Evolutionary conservation across 257 asterid genomes (phyloP).

Genomic region (Jasminum sambac): DNA sequence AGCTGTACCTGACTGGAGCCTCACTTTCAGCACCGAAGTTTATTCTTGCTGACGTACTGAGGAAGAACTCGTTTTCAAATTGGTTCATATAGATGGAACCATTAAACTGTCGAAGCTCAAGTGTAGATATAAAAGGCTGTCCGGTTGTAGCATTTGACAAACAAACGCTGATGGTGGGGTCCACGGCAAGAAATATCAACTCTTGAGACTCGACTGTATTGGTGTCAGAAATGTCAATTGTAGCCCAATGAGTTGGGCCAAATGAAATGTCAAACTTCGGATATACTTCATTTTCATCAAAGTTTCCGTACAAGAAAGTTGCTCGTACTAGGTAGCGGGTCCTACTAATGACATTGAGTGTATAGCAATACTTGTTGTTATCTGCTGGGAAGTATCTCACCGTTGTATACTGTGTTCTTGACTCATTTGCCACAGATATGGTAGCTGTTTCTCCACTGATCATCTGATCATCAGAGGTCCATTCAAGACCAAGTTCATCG

Average conservation of each 20-base stretch:
- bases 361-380: constrained; percentile 81
- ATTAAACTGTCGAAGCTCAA: constrained; percentile 91
- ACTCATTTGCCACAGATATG: constrained; percentile 63
- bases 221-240: constrained; percentile 86
- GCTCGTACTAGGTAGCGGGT: constrained; percentile 89
- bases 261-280: constrained; percentile 92
- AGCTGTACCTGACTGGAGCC: constrained; percentile 69
- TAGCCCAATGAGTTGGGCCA: constrained; percentile 93
- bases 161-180: constrained; percentile 74
- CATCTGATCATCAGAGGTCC: constrained; percentile 72
- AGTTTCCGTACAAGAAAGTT: constrained; percentile 85
- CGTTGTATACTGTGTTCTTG: constrained; percentile 64
- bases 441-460: constrained; percentile 51
- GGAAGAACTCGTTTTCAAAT: constrained; percentile 72
- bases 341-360: constrained; percentile 64
- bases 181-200: constrained; percentile 84
- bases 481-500: constrained; percentile 69
- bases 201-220: constrained; percentile 68
- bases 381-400: constrained; percentile 88
- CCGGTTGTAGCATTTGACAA: constrained; percentile 99
- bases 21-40: constrained; percentile 88
- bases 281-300: constrained; percentile 68
- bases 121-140: constrained; percentile 90
- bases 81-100: constrained; percentile 72
- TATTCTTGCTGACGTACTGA: constrained; percentile 87